Evolutionary conservation across 23 red algal genomes (phyloP).

Genomic region (Agarophyton chilense): DNA sequence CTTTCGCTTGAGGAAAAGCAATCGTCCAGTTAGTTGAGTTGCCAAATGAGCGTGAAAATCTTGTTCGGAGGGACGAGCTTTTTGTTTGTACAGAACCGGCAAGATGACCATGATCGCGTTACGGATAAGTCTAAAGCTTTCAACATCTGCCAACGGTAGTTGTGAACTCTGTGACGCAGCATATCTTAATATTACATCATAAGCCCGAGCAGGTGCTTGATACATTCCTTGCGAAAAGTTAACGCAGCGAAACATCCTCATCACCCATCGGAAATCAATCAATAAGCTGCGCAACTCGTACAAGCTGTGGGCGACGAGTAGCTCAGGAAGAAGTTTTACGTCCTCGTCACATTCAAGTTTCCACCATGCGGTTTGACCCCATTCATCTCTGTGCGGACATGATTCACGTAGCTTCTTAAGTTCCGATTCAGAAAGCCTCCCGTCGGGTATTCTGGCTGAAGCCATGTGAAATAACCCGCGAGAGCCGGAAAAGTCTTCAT

Average conservation of each 20-base stretch:
- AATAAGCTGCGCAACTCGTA: slow-evolving; percentile 41
- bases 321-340: slow-evolving; percentile 6
- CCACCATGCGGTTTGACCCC: slow-evolving; percentile 60
- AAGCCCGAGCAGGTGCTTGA: slow-evolving; percentile 35
- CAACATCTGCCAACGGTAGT: slow-evolving; percentile 18
- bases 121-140: slow-evolving; percentile 44
- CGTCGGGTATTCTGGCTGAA: background rate
- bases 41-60: slow-evolving; percentile 49
- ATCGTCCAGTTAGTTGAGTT: slow-evolving; percentile 52
- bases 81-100: slow-evolving; percentile 29
- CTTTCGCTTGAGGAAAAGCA: slow-evolving; percentile 37
- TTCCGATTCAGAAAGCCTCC: background rate
- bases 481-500: background rate
- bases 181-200: slow-evolving; percentile 30
- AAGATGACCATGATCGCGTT: slow-evolving; percentile 61
- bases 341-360: slow-evolving; percentile 1
- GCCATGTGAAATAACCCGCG: background rate
- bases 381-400: slow-evolving; percentile 36
- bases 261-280: slow-evolving; percentile 63
- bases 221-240: slow-evolving; percentile 53
- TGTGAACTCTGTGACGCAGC: background rate
- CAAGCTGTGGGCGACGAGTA: slow-evolving; percentile 9
- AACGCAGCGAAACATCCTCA: slow-evolving; percentile 49
- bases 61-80: slow-evolving; percentile 7
- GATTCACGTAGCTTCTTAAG: slow-evolving; percentile 25